Percentiles rank a stretch among this genome's conserved stretches.
These are phyloP conservation scores for Ogataea pilisensis DNA, from an alignment of 805 yeast species.

Conservation along the genomic window DNA sequence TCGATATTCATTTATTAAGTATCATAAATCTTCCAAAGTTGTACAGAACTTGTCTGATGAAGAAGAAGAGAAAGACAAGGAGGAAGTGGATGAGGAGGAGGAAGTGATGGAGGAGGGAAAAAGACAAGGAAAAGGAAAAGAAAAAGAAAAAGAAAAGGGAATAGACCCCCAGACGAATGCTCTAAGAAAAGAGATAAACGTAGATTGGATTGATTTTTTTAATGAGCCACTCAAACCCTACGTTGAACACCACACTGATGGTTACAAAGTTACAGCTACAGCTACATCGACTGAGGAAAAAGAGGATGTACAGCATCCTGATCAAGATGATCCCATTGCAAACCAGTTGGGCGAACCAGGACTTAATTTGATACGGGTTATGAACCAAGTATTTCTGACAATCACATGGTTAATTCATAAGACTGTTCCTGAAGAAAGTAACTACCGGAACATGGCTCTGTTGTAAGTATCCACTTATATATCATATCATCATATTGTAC, in stretches of 20 bases:
- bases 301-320: too few relatives aligned
- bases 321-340: background rate
- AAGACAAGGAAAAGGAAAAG: too few relatives aligned
- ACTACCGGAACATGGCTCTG: slow-evolving; percentile 19
- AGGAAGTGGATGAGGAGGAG: too few relatives aligned
- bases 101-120: too few relatives aligned
- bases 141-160: too few relatives aligned
- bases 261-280: too few relatives aligned
- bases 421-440: slow-evolving; percentile 21
- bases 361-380: slow-evolving; percentile 12
- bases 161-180: too few relatives aligned
- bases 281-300: background rate
- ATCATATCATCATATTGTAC: too few relatives aligned
- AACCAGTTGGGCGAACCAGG: background rate
- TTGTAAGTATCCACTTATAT: too few relatives aligned
- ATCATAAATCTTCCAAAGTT: background rate
- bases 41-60: background rate
- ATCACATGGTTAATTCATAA: slow-evolving; percentile 17
- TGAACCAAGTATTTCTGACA: slow-evolving; percentile 15
- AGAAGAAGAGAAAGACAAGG: background rate
- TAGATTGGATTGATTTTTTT: slow-evolving; percentile 16
- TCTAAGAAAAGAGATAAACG: too few relatives aligned
- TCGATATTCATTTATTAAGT: background rate
- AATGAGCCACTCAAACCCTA: slow-evolving; percentile 8
- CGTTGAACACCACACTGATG: background rate